Conservation (phyloP, 2,329 filamentous ascomycete species). For the Sclerotinia subarctica region DNA sequence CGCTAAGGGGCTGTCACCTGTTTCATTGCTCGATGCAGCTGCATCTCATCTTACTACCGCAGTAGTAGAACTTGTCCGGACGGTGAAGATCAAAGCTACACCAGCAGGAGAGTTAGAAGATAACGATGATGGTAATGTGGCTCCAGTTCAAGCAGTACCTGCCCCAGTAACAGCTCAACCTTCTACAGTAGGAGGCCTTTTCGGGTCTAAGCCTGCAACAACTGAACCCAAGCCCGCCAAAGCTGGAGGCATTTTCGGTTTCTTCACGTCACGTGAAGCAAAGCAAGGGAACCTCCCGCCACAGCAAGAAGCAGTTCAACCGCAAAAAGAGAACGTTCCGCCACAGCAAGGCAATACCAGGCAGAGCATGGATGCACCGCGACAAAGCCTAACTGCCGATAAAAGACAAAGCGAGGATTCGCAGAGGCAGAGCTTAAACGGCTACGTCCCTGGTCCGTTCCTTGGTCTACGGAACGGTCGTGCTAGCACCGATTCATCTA, state of each 20-base stretch:
- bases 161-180: background rate
- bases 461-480: constrained; percentile 55
- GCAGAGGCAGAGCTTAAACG: constrained; percentile 6
- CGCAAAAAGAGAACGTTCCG: background rate
- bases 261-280: constrained; percentile 56
- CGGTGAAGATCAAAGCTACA: constrained; percentile 78
- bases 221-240: background rate
- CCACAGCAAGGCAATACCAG: background rate
- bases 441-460: constrained; percentile 47
- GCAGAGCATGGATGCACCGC: background rate
- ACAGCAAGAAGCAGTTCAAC: background rate
- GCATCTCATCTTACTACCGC: constrained; percentile 85
- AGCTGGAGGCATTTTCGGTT: constrained; percentile 43
- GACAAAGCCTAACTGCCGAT: constrained; percentile 1
- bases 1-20: constrained; percentile 79
- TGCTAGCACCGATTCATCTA: constrained; percentile 65
- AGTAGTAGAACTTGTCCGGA: constrained; percentile 78
- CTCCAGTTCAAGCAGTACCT: constrained; percentile 57
- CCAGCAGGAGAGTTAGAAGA: constrained; percentile 73
- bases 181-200: background rate
- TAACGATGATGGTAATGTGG: constrained; percentile 67
- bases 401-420: constrained; percentile 1
- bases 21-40: constrained; percentile 91
- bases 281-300: constrained; percentile 35
- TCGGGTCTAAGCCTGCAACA: background rate